phyloP scores from a whole-genome alignment of 1,284 basidiomycete genomes.

The Termitomyces sp. region DNA sequence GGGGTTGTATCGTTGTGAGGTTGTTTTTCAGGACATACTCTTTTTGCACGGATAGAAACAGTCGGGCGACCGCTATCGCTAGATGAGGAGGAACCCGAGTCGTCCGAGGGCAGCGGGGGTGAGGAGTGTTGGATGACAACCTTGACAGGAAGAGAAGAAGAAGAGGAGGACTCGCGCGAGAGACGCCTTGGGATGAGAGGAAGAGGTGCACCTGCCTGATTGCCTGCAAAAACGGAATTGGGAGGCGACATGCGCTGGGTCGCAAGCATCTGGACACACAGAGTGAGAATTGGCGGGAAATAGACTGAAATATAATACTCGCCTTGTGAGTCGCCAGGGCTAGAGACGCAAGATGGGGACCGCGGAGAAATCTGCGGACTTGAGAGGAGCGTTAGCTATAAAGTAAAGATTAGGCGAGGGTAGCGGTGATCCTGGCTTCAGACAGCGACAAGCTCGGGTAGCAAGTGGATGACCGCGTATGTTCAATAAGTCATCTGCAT shows the following conservation, averaged over 20 bases:
- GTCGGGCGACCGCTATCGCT: conserved; percentile 28
- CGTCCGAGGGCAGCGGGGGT: conserved; percentile 14
- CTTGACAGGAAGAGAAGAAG: conserved; percentile 19
- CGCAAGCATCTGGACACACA: conserved; percentile 29
- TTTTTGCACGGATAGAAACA: conserved; percentile 13
- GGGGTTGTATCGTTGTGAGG: conserved; percentile 19
- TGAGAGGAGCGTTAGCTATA: conserved; percentile 5
- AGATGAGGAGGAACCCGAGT: conserved; percentile 30
- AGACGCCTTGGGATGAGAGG: conserved; percentile 50
- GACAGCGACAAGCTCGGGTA: neutral
- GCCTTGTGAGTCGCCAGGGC: conserved; percentile 5
- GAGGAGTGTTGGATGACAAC: conserved; percentile 27
- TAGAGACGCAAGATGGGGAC: conserved; percentile 1
- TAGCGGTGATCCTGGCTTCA: conserved; percentile 6
- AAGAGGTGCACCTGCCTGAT: conserved; percentile 48
- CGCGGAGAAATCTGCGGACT: conserved; percentile 7
- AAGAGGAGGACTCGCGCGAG: conserved; percentile 14
- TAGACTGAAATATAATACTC: conserved; percentile 1
- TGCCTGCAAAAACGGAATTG: conserved; percentile 35
- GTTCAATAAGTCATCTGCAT: conserved; percentile 5
- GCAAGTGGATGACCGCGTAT: conserved; percentile 3
- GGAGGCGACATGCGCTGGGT: conserved; percentile 30
- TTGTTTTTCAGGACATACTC: neutral
- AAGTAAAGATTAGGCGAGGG: conserved; percentile 5
- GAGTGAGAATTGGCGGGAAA: conserved; percentile 23